These are phyloP conservation scores for Saturnispora kantuleensis DNA, from an alignment of 805 yeast genomes.

Conservation along the genomic window DNA sequence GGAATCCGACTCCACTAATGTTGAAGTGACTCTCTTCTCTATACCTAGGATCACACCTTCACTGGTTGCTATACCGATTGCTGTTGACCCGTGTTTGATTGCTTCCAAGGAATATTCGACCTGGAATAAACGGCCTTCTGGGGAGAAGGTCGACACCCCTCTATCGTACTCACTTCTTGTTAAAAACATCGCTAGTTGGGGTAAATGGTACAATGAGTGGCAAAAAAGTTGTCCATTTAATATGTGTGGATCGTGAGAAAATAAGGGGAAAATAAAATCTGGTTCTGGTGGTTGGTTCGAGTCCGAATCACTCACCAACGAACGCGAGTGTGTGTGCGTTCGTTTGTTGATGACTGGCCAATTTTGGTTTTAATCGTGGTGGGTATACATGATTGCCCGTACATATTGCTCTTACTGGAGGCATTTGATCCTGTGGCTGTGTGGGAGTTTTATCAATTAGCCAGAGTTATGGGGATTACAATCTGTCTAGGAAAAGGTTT, in stretches of 20 bases:
- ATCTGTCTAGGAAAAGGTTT: too few species aligned
- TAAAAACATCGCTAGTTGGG: conserved; percentile 58
- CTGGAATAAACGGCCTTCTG: conserved; percentile 96
- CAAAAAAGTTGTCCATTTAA: background rate
- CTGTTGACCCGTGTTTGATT: conserved; percentile 93
- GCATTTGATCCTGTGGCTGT: too few species aligned
- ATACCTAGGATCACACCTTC: conserved; percentile 96
- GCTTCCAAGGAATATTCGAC: conserved; percentile 98
- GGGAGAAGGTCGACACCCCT: conserved; percentile 97
- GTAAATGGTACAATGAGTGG: background rate
- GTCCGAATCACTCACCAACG: too few species aligned
- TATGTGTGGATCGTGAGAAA: background rate
- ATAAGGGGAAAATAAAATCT: too few species aligned
- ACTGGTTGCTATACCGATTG: conserved; percentile 90
- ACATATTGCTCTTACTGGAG: too few species aligned
- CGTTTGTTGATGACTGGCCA: too few species aligned
- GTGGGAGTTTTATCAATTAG: too few species aligned
- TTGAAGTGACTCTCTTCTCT: conserved; percentile 92
- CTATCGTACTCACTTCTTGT: conserved; percentile 99
- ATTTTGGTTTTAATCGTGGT: too few species aligned
- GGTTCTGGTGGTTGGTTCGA: too few species aligned
- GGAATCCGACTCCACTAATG: conserved; percentile 81
- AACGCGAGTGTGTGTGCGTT: too few species aligned
- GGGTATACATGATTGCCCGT: too few species aligned
- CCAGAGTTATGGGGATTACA: too few species aligned